Base-by-base conservation (phyloP, 108 stramenopile species). In the Chaetoceros muelleri region DNA sequence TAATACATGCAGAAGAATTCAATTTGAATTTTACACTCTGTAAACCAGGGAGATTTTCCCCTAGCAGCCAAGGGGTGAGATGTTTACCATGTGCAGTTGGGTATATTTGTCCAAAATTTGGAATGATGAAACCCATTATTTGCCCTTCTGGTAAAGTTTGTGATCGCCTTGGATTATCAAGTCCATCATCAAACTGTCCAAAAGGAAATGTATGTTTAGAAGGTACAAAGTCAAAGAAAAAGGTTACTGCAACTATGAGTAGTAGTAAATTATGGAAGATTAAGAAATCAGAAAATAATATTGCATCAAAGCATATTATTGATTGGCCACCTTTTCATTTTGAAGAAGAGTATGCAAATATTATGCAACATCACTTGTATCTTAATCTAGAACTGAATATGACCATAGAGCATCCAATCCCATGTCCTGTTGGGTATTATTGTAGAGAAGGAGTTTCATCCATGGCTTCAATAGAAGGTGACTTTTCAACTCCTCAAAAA, bases 401-500 rank as follows among this genome's bases (percentile, higher is more conserved):
- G n/a, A n/a, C n/a, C n/a, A n/a, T 83, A 2, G 84, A 81, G 53
- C 62, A 60, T 40, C 91, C 91, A 8, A 57, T 78, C 25, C 72
- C 81, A 7, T 93, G 91, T 57, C 81, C 82, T 0, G n/a, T 82
- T 0, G 87, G 87, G 7, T 54, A 47, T 26, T 93, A 76, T 31
- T 93, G 92, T 55, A 46, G 80, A 27, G 46, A 67, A 17, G 89
- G 92, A 3, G 89, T 80, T 26, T 60, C 70, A 28, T 57, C 62
- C 23, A 52, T 30, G 2, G 49, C 48, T 24, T 60, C 79, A 31
- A 8, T 48, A 18, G 66, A 82, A 5, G 55, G 40, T 1, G 84
- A 93, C 65, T 90, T 76, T 57, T 59, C 65, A 49, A 84, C 87
- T 31, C 92, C 92, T 44, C 92, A 93, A 57, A 55, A 49, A 18